Evolutionary conservation across 257 asterid species (phyloP).

Genomic region (Solanum acaule): DNA sequence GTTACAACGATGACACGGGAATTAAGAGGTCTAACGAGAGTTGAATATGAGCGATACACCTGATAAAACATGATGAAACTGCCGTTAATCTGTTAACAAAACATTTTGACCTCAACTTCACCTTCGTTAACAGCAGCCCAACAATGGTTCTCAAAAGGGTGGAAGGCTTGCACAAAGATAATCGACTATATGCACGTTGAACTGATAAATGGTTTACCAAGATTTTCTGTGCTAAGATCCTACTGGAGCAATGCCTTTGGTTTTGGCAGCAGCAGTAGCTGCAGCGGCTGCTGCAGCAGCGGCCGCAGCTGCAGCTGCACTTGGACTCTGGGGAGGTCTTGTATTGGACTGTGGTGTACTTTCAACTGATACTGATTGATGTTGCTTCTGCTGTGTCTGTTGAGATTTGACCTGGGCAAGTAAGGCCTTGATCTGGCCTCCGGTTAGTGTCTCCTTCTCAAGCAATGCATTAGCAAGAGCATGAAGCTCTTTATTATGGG

Average conservation of each 20-base stretch:
- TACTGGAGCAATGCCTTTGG: conserved; percentile 65
- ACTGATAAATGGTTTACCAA: background rate
- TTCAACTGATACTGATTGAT: conserved; percentile 17
- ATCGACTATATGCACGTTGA: background rate
- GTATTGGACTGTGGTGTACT: conserved; percentile 23
- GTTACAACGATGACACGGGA: background rate
- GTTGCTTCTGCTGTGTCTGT: conserved; percentile 23
- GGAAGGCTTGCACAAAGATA: background rate
- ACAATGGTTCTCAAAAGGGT: background rate
- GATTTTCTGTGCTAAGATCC: conserved; percentile 35
- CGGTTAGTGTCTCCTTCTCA: conserved; percentile 70
- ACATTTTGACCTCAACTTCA: background rate
- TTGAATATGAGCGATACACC: background rate
- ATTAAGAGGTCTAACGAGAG: background rate
- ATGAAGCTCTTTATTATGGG: conserved; percentile 60
- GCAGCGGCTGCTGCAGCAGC: conserved; percentile 41
- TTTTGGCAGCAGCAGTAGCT: conserved; percentile 52
- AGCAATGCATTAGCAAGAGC: conserved; percentile 80
- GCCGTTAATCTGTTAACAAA: background rate
- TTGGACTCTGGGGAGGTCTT: conserved; percentile 28
- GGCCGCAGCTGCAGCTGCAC: conserved; percentile 50
- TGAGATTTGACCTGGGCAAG: conserved; percentile 43
- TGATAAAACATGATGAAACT: background rate
- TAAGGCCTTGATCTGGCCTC: conserved; percentile 55
- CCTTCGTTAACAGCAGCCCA: background rate